Evolutionary conservation across 148 eudicot genomes (phyloP).

Genomic region (Polygonum maritimum): DNA sequence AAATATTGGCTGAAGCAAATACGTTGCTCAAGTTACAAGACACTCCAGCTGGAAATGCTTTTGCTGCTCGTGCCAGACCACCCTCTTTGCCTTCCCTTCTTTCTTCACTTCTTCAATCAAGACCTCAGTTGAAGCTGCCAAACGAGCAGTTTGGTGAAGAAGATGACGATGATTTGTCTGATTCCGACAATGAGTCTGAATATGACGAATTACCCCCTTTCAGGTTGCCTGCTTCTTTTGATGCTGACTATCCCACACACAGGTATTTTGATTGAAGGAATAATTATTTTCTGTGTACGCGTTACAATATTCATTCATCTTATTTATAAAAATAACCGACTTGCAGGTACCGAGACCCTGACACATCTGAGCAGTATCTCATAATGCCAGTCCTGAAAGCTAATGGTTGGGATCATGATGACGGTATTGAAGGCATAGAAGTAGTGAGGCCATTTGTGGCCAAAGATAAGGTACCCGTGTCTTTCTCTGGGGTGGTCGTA

Average conservation of each 20-base stretch:
- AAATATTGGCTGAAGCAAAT: constrained; percentile 93
- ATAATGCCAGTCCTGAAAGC: constrained; percentile 75
- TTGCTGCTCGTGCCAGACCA: constrained; percentile 49
- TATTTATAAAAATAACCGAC: constrained; percentile 34
- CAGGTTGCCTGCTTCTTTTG: constrained; percentile 83
- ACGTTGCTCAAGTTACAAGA: constrained; percentile 81
- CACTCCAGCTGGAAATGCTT: constrained; percentile 65
- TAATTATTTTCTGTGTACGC: neutral
- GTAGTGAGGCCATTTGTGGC: constrained; percentile 65
- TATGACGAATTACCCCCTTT: constrained; percentile 93
- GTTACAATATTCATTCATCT: neutral
- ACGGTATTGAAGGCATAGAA: constrained; percentile 86
- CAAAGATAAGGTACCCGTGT: constrained; percentile 60
- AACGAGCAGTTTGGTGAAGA: constrained; percentile 76
- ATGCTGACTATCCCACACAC: constrained; percentile 88
- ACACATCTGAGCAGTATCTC: constrained; percentile 77
- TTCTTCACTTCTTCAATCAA: constrained; percentile 80
- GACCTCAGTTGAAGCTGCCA: constrained; percentile 71
- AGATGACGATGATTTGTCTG: constrained; percentile 45
- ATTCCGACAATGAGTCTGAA: constrained; percentile 68
- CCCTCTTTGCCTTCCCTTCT: constrained; percentile 88
- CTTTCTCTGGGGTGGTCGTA: constrained; percentile 79
- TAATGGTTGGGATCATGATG: constrained; percentile 97
- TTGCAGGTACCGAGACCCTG: constrained; percentile 75
- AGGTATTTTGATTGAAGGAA: constrained; percentile 13